Evolutionary conservation across 208 protist genomes (phyloP), one percentile per base, ranked within the genome.

Genomic region (Blastocrithidia nonstop): DNA sequence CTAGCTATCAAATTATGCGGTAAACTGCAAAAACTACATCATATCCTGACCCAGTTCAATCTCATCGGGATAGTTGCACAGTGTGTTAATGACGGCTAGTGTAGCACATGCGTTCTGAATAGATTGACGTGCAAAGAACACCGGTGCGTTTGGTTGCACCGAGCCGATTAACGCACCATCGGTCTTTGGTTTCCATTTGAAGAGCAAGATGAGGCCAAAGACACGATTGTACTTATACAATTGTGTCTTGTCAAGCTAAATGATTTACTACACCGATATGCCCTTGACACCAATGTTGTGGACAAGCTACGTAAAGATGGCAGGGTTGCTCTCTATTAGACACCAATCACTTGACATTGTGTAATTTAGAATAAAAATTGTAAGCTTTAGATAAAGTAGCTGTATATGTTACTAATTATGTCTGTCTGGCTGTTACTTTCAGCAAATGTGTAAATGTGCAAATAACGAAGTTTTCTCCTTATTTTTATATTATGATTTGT

Each of bases 41-140:
- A 97, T 48, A 33, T 73, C 36, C 3, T 88, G 57, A 4, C 97
- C 96, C 0, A 99, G 38, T 5, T 97, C 74, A 20, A 98, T 54
- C 16, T 70, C 41, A 0, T 80, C 53, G 5, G 32, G 22, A 47
- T 68, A 59, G 69, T 99, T 99, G 31, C 97, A 59, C 0, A 99
- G 59, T 23, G 96, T 91, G 45, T 96, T 97, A 26, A 98, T 62
- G 36, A 99, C 95, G 9, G 96, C 96, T 50, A 98, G 82, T 24
- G 96, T 98, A 2, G 96, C 96, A 65, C 96, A 99, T 19, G 96
- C 96, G 69, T 98, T 97, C 28, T 87, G 71, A 22, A 98, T 90
- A 0, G 95, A 74, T 61, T 98, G 95, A 58, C 84, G 64, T 1
- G 95, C 95, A 71, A 98, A 99, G 61, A 97, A 99, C 0, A 98